Percentiles rank a stretch among this genome's conserved stretches.
These are phyloP conservation scores for Sporothrix dimorphospora DNA, from an alignment of 2,329 filamentous ascomycete genomes.

Conservation along the genomic window DNA sequence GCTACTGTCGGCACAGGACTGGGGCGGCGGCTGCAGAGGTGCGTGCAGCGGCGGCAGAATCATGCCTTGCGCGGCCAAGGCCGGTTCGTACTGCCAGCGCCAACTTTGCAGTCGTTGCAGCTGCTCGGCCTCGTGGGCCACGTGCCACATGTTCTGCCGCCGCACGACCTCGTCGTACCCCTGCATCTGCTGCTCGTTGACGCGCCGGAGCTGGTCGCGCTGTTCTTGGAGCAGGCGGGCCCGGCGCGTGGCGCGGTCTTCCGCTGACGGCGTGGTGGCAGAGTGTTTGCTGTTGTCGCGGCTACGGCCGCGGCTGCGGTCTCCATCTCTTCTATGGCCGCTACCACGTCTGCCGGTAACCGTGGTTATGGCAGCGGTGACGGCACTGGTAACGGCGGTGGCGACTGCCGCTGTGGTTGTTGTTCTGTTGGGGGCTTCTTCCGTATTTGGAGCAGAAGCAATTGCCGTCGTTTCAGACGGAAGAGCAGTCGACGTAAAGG, in stretches of 20 bases:
- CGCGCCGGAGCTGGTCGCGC: neutral
- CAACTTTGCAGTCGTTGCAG: neutral
- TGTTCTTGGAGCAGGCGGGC: neutral
- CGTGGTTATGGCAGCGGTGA: neutral
- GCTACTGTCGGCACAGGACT: too few species aligned
- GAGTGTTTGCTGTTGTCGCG: too few species aligned
- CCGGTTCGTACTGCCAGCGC: neutral
- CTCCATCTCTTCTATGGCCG: too few species aligned
- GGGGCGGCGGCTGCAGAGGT: neutral
- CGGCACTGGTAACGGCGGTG: neutral
- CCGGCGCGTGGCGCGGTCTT: neutral
- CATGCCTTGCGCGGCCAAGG: neutral
- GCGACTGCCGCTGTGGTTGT: neutral
- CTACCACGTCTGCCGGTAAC: too few species aligned
- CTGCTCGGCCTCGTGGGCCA: neutral
- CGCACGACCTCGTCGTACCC: neutral
- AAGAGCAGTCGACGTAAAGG: neutral
- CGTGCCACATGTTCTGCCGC: neutral
- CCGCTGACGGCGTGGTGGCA: too few species aligned
- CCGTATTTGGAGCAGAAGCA: neutral
- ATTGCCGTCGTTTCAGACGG: neutral
- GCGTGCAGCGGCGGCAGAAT: neutral
- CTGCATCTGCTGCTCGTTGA: neutral
- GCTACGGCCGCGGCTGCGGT: neutral
- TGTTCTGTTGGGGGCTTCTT: neutral